Conservation (phyloP, 805 yeast species). For the Candida hungchunana region DNA sequence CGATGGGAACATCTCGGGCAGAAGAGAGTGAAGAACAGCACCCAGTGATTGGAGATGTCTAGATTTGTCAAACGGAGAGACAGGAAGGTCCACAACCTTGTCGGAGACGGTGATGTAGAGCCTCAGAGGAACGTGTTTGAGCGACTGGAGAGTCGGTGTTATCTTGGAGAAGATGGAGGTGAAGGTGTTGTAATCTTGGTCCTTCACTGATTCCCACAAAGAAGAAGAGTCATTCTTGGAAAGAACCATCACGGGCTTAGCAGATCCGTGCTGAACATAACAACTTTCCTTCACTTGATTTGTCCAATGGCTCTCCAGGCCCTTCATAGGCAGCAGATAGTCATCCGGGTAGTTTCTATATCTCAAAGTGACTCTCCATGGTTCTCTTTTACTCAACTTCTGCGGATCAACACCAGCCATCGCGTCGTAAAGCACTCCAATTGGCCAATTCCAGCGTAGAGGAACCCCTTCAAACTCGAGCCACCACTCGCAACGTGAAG, state of each 20-base stretch:
- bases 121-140: constrained; percentile 44
- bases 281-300: constrained; percentile 83
- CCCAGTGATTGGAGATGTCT: constrained; percentile 29
- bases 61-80: constrained; percentile 12
- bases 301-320: constrained; percentile 53
- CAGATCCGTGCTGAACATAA: constrained; percentile 68
- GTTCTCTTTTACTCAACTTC: constrained; percentile 11
- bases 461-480: constrained; percentile 62
- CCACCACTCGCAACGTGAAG: constrained; percentile 46
- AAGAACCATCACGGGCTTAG: constrained; percentile 76
- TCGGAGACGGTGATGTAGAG: constrained; percentile 39
- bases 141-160: constrained; percentile 14
- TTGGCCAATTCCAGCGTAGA: constrained; percentile 66
- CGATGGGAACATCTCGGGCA: constrained; percentile 46
- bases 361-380: constrained; percentile 46
- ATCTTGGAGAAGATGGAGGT: constrained; percentile 19
- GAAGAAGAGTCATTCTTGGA: constrained; percentile 54
- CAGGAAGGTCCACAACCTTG: constrained; percentile 33
- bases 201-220: constrained; percentile 51
- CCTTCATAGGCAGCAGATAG: constrained; percentile 37
- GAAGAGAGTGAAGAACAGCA: constrained; percentile 32
- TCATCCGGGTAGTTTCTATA: constrained; percentile 41
- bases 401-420: constrained; percentile 37
- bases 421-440: constrained; percentile 63
- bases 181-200: constrained; percentile 31